A percentile compares a stretch with the other conserved stretches of the same genome.
phyloP scores from a whole-genome alignment of 345 rosid species.

The Eutrema japonicum region DNA sequence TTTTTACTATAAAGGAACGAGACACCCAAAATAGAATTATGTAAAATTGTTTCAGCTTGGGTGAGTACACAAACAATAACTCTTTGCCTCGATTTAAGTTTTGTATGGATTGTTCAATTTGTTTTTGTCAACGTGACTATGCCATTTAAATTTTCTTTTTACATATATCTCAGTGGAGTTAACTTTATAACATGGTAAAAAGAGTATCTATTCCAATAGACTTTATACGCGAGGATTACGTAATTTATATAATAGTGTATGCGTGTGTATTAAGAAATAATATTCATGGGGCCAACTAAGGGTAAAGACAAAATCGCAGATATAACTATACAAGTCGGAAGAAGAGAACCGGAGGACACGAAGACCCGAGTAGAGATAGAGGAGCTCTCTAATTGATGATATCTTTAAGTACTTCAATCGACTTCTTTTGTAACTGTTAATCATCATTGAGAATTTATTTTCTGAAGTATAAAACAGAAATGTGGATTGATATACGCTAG shows the following conservation, averaged over 20 bases:
- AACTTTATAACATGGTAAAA: background rate
- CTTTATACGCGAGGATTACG: background rate
- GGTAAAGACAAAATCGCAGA: conserved; percentile 19
- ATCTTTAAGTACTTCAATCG: no score
- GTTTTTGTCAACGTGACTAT: background rate
- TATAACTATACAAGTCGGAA: background rate
- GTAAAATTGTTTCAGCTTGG: conserved; percentile 15
- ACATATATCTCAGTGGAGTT: background rate
- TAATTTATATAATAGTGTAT: background rate
- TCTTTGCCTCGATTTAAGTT: conserved; percentile 15
- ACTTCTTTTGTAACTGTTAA: no score
- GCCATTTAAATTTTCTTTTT: background rate
- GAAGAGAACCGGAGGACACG: no score
- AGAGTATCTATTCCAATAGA: background rate
- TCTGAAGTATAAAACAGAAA: no score
- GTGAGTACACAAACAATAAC: background rate
- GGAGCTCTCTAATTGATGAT: no score
- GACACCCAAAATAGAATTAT: conserved; percentile 22
- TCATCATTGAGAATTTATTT: no score
- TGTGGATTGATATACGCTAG: no score
- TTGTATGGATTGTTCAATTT: background rate
- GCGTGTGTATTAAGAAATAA: conserved; percentile 13
- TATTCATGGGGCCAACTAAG: conserved; percentile 8
- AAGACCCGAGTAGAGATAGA: no score
- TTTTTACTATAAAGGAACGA: conserved; percentile 22